Evolutionary conservation across 2,329 filamentous ascomycete genomes (phyloP).

Genomic region (Neonectria coccinea): DNA sequence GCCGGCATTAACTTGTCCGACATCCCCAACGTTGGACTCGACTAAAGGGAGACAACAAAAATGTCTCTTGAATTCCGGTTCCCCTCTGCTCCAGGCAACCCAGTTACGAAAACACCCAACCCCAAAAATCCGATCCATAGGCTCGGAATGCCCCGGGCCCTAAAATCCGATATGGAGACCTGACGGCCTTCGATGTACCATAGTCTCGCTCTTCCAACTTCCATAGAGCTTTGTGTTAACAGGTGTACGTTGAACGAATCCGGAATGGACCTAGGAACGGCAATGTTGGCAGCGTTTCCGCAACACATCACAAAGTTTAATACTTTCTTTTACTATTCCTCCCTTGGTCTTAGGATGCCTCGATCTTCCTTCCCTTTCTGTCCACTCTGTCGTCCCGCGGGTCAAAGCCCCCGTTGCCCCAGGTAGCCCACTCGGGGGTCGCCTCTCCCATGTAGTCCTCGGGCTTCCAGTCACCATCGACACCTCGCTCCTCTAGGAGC

Average conservation of each 20-base stretch:
- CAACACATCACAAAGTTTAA: conserved; percentile 47
- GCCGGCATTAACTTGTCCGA: conserved; percentile 59
- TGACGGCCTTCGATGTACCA: conserved; percentile 54
- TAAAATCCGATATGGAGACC: conserved; percentile 43
- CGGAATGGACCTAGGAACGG: conserved; percentile 48
- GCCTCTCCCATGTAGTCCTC: conserved; percentile 90
- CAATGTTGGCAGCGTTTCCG: conserved; percentile 48
- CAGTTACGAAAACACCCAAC: conserved; percentile 38
- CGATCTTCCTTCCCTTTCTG: conserved; percentile 80
- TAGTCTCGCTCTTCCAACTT: conserved; percentile 54
- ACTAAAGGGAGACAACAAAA: conserved; percentile 54
- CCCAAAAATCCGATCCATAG: conserved; percentile 31
- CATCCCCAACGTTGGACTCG: conserved; percentile 65
- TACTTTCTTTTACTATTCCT: conserved; percentile 28
- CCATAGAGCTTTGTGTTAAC: conserved; percentile 58
- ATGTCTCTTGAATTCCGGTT: conserved; percentile 25
- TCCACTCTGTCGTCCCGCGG: conserved; percentile 89
- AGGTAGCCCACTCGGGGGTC: conserved; percentile 93
- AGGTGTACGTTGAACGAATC: conserved; percentile 51
- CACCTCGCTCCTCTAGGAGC: conserved; percentile 76
- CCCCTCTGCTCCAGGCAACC: conserved; percentile 35
- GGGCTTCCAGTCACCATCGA: conserved; percentile 78
- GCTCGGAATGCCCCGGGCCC: conserved; percentile 20
- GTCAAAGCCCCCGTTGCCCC: conserved; percentile 95
- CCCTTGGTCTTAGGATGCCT: conserved; percentile 42